Percentiles rank a stretch among this genome's conserved stretches.
These are phyloP conservation scores for Maudiozyma turicensis DNA, from an alignment of 805 yeast genomes.

Conservation along the genomic window DNA sequence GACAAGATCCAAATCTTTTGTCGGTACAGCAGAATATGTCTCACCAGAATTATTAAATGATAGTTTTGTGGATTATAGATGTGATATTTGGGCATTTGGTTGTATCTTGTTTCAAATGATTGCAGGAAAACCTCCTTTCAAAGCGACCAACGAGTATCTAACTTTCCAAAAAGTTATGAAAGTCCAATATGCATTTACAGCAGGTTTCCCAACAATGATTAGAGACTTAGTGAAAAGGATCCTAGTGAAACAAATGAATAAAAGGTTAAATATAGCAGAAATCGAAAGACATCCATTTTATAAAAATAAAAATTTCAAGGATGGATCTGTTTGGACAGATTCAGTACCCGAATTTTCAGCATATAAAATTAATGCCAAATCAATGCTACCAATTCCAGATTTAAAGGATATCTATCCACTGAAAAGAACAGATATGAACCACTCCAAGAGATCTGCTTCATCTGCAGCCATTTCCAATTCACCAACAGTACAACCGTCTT, in stretches of 20 bases:
- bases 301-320: conserved; percentile 43
- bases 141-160: conserved; percentile 71
- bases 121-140: conserved; percentile 84
- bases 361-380: conserved; percentile 62
- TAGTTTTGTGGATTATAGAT: conserved; percentile 77
- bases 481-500: neutral
- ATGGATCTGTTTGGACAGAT: conserved; percentile 48
- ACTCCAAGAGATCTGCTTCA: neutral
- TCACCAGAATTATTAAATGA: conserved; percentile 72
- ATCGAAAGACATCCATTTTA: conserved; percentile 61
- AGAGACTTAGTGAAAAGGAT: conserved; percentile 68
- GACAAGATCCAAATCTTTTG: conserved; percentile 68
- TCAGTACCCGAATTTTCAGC: conserved; percentile 61
- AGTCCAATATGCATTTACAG: conserved; percentile 72
- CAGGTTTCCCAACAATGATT: conserved; percentile 67
- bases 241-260: conserved; percentile 52
- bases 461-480: neutral
- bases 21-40: conserved; percentile 79
- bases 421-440: conserved; percentile 2
- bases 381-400: conserved; percentile 69
- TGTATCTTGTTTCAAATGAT: conserved; percentile 92
- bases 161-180: conserved; percentile 78
- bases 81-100: conserved; percentile 99
- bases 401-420: conserved; percentile 17
- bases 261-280: conserved; percentile 46